A percentile compares a stretch with the other conserved stretches of the same genome.
These are phyloP conservation scores for Hibiscus trionum DNA, from an alignment of 345 rosid genomes.

Conservation along the genomic window DNA sequence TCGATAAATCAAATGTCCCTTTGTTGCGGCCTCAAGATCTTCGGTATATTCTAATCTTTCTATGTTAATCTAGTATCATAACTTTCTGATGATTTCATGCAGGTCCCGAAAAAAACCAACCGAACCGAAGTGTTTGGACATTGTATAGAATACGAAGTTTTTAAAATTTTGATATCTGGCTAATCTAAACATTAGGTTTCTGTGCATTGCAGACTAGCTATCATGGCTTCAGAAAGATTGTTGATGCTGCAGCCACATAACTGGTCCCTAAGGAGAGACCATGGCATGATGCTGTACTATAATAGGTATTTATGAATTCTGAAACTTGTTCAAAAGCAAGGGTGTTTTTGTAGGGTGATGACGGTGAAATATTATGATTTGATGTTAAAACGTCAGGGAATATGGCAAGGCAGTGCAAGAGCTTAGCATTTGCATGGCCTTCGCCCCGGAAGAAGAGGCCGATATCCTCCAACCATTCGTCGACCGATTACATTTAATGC, in stretches of 20 bases:
- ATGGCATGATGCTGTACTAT: slow-evolving; percentile 85
- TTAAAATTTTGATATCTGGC: background rate
- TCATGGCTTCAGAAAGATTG: slow-evolving; percentile 78
- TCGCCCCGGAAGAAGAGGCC: slow-evolving; percentile 73
- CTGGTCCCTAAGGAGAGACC: slow-evolving; percentile 80
- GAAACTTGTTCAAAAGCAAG: background rate
- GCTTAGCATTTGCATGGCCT: slow-evolving; percentile 90
- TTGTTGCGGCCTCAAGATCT: slow-evolving; percentile 71
- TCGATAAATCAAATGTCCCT: slow-evolving; percentile 33
- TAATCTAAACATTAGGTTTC: background rate
- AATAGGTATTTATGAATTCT: slow-evolving; percentile 31
- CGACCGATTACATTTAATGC: slow-evolving; percentile 70
- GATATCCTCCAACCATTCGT: slow-evolving; percentile 57
- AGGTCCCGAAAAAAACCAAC: background rate
- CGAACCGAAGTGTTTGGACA: no score
- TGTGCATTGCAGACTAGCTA: slow-evolving; percentile 52
- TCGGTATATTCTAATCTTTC: slow-evolving; percentile 32
- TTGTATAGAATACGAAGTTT: no score
- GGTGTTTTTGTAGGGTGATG: background rate
- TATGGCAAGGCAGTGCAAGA: slow-evolving; percentile 77
- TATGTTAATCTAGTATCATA: background rate
- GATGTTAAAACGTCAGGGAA: slow-evolving; percentile 33
- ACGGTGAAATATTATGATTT: background rate
- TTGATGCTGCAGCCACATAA: slow-evolving; percentile 84
- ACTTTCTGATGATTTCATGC: background rate